Evolutionary conservation across 2,329 filamentous ascomycete genomes (phyloP), one percentile per base, ranked within the genome.

Genomic region (Simplicillium sp.): DNA sequence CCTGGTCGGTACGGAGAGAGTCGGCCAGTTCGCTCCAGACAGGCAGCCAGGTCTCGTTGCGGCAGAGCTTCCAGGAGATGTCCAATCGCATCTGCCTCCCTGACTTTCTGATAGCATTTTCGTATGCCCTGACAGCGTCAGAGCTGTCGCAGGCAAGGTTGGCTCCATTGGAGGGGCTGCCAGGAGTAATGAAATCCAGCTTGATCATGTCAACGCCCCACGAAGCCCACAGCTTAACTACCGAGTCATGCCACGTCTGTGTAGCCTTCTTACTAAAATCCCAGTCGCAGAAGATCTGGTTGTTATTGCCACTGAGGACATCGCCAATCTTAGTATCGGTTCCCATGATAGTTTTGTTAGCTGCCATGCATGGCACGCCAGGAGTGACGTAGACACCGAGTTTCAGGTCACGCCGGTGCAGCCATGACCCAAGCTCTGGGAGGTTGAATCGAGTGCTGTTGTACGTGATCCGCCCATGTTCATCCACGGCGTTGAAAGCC

Each of bases 201-300:
- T 45, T 45, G 20, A 45, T 38, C 43, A 45, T 45, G 15, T 45
- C 43, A 35, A 45, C 40, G 5, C 43, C 43, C 43, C 43, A 45
- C 15, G 40, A 43, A 7, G 40, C 43, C 43, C 43, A 45, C 20
- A 34, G 40, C 15, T 39, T 33, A 6, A 45, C 40, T 3, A 39
- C 37, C 7, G 43, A 45, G 14, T 45, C 40, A 16, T 45, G 43
- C 43, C 43, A 45, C 37, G 42, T 18, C 34, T 45, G 43, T 3
- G 43, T 40, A 37, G 40, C 43, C 14, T 42, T 29, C 18, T 45
- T 45, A 7, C 18, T 45, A 15, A 39, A 45, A 4, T 45, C 40
- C 37, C 37, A 45, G 18, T 45, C 36, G 29, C 43, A 45, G n/a
- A 43, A 18, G n/a, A 45, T 43, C 36, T 45, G 43, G 20, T 45